Conservation (phyloP, 1,139 yeast genomes). For the Diutina pseudorugosa region DNA sequence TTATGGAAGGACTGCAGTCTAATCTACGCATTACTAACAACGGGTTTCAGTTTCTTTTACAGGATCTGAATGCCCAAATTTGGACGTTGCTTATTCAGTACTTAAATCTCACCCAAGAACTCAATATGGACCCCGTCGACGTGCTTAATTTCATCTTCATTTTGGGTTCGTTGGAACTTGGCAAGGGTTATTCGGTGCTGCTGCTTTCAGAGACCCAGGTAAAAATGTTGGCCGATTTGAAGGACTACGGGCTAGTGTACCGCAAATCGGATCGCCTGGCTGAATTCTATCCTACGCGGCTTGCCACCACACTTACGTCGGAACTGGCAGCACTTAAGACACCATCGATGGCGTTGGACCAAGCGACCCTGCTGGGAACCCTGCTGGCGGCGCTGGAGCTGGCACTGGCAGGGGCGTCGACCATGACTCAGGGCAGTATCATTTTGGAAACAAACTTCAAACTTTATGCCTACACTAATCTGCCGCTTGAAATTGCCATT, state of each 20-base stretch:
- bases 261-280: conserved; percentile 50
- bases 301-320: conserved; percentile 85
- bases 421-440: conserved; percentile 44
- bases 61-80: conserved; percentile 87
- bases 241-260: conserved; percentile 87
- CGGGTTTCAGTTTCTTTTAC: conserved; percentile 88
- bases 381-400: conserved; percentile 8
- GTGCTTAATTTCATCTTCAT: conserved; percentile 87
- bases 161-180: conserved; percentile 85
- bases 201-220: conserved; percentile 72
- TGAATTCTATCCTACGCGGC: conserved; percentile 78
- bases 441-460: conserved; percentile 91
- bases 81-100: conserved; percentile 90
- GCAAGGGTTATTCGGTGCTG: conserved; percentile 67
- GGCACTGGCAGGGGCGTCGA: conserved; percentile 8
- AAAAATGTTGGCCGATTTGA: conserved; percentile 76
- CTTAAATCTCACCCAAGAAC: conserved; percentile 68
- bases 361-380: conserved; percentile 10
- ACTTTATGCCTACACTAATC: conserved; percentile 84
- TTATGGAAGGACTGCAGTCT: conserved; percentile 55
- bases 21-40: conserved; percentile 68
- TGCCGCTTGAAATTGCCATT: conserved; percentile 92
- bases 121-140: conserved; percentile 93
- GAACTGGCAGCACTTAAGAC: conserved; percentile 61
- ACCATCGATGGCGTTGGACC: conserved; percentile 59